Conservation (phyloP, 1,284 basidiomycete genomes). For the Heterobasidion occidentale region DNA sequence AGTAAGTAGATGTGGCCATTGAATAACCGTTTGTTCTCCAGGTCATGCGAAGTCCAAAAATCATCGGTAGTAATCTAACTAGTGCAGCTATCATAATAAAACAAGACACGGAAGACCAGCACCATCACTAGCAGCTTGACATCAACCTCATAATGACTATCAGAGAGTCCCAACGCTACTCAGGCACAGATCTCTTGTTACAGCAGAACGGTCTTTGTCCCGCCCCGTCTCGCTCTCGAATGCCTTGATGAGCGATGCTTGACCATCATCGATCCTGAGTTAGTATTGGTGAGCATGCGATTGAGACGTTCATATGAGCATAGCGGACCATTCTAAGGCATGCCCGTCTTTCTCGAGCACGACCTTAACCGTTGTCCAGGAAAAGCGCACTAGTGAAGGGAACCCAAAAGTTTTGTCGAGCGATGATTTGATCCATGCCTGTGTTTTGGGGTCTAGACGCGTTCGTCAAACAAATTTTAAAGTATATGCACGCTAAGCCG, state of each 20-base stretch:
- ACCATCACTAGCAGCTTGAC: too few relatives aligned
- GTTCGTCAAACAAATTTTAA: constrained; percentile 9
- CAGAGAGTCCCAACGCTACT: constrained; percentile 49
- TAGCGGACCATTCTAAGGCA: constrained; percentile 67
- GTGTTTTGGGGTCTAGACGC: constrained; percentile 81
- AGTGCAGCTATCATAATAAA: too few relatives aligned
- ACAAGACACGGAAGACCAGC: too few relatives aligned
- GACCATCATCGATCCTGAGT: constrained; percentile 72
- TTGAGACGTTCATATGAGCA: neutral
- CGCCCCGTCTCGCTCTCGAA: constrained; percentile 62
- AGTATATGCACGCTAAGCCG: neutral
- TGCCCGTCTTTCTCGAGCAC: constrained; percentile 78
- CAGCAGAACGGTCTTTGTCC: constrained; percentile 61
- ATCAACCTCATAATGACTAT: neutral
- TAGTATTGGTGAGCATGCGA: constrained; percentile 1
- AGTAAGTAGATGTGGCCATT: too few relatives aligned
- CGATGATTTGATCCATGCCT: constrained; percentile 74
- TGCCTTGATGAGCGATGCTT: constrained; percentile 65
- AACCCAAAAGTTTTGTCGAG: constrained; percentile 91
- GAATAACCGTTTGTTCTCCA: too few relatives aligned
- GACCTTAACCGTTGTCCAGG: constrained; percentile 92
- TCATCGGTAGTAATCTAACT: too few relatives aligned
- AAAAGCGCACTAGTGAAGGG: constrained; percentile 88
- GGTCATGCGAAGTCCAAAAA: too few relatives aligned
- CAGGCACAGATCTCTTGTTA: constrained; percentile 67